Base-by-base conservation (phyloP, 805 yeast genomes). In the Debaryomyces castellii region DNA sequence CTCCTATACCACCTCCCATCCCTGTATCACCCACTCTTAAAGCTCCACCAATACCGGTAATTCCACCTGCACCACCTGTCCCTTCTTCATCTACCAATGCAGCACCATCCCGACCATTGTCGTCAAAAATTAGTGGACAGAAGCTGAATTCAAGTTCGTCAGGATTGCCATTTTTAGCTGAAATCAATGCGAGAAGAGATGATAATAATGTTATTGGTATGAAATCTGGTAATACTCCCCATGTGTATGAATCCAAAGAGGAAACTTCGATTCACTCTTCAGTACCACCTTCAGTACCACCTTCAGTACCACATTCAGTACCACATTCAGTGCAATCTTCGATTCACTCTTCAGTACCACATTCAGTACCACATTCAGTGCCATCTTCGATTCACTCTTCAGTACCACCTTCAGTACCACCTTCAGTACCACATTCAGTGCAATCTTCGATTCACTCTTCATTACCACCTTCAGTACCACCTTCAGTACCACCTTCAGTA, bases 171-270 rank as follows among this genome's bases (percentile, higher is more conserved):
- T 81, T 82, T 53, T 67, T 81, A 39, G 81, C 81, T 1, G 79
- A 81, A 45, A 81, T 82, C 40, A 79, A 80, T 49, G 71, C 76
- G 32, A 78, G 76, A 58, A 69, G 86, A 58, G 72, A 76, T 51
- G 81, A 81, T 22, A 48, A 73, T 1, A 58, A 67, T 55, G 83
- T 78, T 10, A 67, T 81, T 11, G 80, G 73, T 42, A 6, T 52
- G 62, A 18, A 60, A 62, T 18, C 20, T 23, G 18, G 11, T 20
- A n/a, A n/a, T n/a, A n/a, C n/a, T n/a, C n/a, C n/a, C n/a, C n/a
- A n/a, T n/a, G n/a, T n/a, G n/a, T n/a, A n/a, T n/a, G n/a, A n/a
- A n/a, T n/a, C n/a, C n/a, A n/a, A n/a, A n/a, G n/a, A n/a, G n/a
- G n/a, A n/a, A n/a, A n/a, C n/a, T n/a, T n/a, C n/a, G n/a, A n/a